Percentiles rank a stretch among this genome's conserved stretches.
phyloP scores from a whole-genome alignment of 2,329 filamentous ascomycete species.

The Aureobasidium lini region DNA sequence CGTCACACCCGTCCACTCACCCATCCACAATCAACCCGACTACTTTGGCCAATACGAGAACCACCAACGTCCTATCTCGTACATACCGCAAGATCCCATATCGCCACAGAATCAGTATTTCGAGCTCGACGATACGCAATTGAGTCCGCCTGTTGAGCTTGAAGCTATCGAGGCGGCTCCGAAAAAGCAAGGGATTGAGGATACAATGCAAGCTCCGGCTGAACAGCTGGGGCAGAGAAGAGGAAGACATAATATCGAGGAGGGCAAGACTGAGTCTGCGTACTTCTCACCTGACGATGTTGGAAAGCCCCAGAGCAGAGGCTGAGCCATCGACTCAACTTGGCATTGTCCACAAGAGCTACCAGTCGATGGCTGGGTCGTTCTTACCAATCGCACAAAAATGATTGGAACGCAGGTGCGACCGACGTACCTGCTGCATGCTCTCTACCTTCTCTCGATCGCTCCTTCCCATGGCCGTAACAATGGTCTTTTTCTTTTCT shows the following conservation, averaged over 20 bases:
- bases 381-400: neutral
- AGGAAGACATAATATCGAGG: neutral
- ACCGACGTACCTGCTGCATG: no score
- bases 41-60: neutral
- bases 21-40: neutral
- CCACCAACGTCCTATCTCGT: neutral
- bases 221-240: neutral
- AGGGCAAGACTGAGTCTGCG: neutral
- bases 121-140: slow-evolving; percentile 1
- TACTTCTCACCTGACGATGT: slow-evolving; percentile 1
- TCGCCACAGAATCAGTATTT: neutral
- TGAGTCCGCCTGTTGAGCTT: slow-evolving; percentile 8
- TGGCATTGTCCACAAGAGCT: neutral
- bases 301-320: neutral
- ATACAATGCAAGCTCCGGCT: neutral
- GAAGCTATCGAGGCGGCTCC: neutral
- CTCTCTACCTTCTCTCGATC: no score
- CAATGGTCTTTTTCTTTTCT: neutral
- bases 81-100: neutral
- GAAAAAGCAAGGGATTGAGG: neutral
- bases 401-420: no score
- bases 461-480: neutral
- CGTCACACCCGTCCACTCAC: neutral
- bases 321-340: neutral
- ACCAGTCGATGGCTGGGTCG: neutral